A percentile compares a stretch with the other conserved stretches of the same genome.
Evolutionary conservation across 2,329 filamentous ascomycete species (phyloP).

Genomic region (Phyllosticta citriasiana): DNA sequence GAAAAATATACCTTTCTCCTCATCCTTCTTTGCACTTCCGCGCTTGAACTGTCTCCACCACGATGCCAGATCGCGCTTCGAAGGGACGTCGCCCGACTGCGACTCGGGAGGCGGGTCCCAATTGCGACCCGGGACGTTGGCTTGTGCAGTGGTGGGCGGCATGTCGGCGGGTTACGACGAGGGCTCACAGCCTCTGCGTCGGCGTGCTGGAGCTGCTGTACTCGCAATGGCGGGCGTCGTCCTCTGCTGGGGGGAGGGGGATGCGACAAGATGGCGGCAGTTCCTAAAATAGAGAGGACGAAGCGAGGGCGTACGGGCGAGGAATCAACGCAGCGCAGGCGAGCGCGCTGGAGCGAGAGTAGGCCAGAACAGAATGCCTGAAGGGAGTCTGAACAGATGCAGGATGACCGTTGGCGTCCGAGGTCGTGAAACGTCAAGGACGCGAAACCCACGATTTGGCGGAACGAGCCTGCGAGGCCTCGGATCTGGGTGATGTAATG

Average conservation of each 20-base stretch:
- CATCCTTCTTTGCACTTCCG: slow-evolving; percentile 50
- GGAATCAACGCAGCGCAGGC: slow-evolving; percentile 6
- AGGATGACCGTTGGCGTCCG: slow-evolving; percentile 10
- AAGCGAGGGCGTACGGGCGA: slow-evolving; percentile 9
- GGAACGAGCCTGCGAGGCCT: not conserved
- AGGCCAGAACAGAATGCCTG: slow-evolving; percentile 4
- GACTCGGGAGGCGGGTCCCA: slow-evolving; percentile 36
- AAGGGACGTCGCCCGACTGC: slow-evolving; percentile 59
- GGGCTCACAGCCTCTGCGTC: slow-evolving; percentile 19
- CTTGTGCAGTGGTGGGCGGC: slow-evolving; percentile 29
- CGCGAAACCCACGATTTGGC: slow-evolving; percentile 9
- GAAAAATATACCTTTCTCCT: slow-evolving; percentile 45
- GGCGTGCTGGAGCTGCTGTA: slow-evolving; percentile 1
- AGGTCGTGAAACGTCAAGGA: slow-evolving; percentile 10
- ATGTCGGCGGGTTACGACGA: slow-evolving; percentile 21
- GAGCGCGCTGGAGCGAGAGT: slow-evolving; percentile 2
- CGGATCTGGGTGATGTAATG: slow-evolving; percentile 9
- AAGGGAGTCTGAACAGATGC: slow-evolving; percentile 7
- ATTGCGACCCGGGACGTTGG: slow-evolving; percentile 31
- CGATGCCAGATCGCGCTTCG: slow-evolving; percentile 77
- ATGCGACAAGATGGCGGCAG: not conserved
- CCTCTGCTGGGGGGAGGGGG: slow-evolving; percentile 1
- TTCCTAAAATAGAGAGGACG: slow-evolving; percentile 11
- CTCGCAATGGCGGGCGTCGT: slow-evolving; percentile 10
- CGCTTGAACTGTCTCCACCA: slow-evolving; percentile 94